Evolutionary conservation across 179 eudicot species (phyloP).

Genomic region (Silene noctiflora): DNA sequence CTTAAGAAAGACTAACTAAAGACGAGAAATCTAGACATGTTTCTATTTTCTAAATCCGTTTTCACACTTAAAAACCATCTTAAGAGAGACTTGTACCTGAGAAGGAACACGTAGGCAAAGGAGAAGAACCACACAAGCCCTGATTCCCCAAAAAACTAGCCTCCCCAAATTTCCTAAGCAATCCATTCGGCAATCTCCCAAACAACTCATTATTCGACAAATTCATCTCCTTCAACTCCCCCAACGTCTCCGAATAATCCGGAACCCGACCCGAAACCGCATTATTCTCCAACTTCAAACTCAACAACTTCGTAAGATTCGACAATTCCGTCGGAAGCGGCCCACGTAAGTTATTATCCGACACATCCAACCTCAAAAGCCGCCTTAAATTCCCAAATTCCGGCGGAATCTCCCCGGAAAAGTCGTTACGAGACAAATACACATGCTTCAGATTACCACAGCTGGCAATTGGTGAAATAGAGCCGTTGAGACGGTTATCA

Average conservation of each 20-base stretch:
- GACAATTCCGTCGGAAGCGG: constrained; percentile 41
- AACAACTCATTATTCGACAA: constrained; percentile 67
- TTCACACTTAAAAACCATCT: too few relatives aligned
- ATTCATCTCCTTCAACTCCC: constrained; percentile 42
- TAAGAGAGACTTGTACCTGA: constrained; percentile 7
- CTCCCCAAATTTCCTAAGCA: constrained; percentile 41
- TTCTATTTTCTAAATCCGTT: too few relatives aligned
- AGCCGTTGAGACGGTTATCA: constrained; percentile 73
- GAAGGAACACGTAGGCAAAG: constrained; percentile 50
- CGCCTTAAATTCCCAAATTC: constrained; percentile 44
- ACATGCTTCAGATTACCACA: constrained; percentile 56
- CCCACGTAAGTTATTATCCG: constrained; percentile 75
- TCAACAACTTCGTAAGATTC: constrained; percentile 47
- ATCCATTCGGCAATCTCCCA: constrained; percentile 43
- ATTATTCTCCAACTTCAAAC: constrained; percentile 60
- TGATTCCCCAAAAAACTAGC: constrained; percentile 65
- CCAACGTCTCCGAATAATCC: constrained; percentile 29
- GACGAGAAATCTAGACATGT: too few relatives aligned
- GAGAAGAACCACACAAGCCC: constrained; percentile 56
- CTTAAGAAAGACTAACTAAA: too few relatives aligned
- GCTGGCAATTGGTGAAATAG: constrained; percentile 40
- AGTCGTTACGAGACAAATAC: constrained; percentile 64
- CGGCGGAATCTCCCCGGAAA: constrained; percentile 52
- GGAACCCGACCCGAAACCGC: constrained; percentile 63
- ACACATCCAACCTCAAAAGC: constrained; percentile 62